Conservation (phyloP, 2,329 filamentous ascomycete genomes). For the Incumbomyces lentus region DNA sequence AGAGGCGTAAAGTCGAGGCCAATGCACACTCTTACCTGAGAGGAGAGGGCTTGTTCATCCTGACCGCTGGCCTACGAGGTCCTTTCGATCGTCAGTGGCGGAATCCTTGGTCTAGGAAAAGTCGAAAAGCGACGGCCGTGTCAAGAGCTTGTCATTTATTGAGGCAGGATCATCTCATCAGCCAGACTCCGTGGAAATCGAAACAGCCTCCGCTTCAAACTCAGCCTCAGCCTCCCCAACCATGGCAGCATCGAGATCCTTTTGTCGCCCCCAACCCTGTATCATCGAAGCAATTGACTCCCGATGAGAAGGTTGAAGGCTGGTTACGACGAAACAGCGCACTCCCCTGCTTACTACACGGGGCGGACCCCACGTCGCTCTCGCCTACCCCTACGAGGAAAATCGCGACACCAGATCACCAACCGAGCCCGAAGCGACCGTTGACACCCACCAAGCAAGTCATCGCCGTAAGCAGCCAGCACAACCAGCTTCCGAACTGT, state of each 20-base stretch:
- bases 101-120: slow-evolving; percentile 32
- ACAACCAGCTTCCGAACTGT: neutral
- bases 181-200: neutral
- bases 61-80: slow-evolving; percentile 35
- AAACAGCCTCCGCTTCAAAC: neutral
- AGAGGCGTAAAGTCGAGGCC: slow-evolving; percentile 33
- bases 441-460: slow-evolving; percentile 1
- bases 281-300: neutral
- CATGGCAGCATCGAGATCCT: slow-evolving; percentile 22
- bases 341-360: neutral
- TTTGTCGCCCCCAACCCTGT: slow-evolving; percentile 5
- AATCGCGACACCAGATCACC: neutral
- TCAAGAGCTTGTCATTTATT: neutral
- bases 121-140: slow-evolving; percentile 9
- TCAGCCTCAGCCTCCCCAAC: neutral
- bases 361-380: neutral
- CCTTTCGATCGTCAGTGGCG: slow-evolving; percentile 36
- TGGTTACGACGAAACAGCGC: slow-evolving; percentile 12
- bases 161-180: neutral
- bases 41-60: slow-evolving; percentile 34
- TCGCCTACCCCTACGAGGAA: neutral
- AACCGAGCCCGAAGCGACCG: neutral
- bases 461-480: slow-evolving; percentile 3
- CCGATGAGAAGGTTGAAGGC: slow-evolving; percentile 9
- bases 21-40: slow-evolving; percentile 32